These are phyloP conservation scores for Yarrowia phangngaensis DNA, from an alignment of 805 yeast species.

Conservation along the genomic window DNA sequence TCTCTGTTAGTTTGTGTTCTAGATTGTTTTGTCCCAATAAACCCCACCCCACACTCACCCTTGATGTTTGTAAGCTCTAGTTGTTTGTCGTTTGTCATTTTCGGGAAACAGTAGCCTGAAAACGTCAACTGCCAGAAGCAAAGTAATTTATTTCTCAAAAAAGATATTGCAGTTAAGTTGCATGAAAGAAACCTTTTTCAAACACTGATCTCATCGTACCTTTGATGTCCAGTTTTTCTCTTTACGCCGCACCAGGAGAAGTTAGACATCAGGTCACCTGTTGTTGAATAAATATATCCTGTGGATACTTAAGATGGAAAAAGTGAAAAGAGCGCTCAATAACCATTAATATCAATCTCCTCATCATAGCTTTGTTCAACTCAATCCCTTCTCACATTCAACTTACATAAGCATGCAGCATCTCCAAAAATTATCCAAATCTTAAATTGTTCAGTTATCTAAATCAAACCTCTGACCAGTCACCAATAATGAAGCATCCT, in stretches of 20 bases:
- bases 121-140: neutral
- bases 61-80: slow-evolving; percentile 1
- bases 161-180: slow-evolving; percentile 14
- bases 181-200: too few relatives aligned
- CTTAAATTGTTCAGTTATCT: neutral
- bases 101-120: neutral
- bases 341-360: too few relatives aligned
- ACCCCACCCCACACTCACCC: slow-evolving; percentile 1
- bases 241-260: too few relatives aligned
- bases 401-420: slow-evolving; percentile 17
- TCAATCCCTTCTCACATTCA: too few relatives aligned
- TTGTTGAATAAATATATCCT: too few relatives aligned
- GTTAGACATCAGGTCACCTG: too few relatives aligned
- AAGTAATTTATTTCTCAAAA: slow-evolving; percentile 7
- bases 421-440: slow-evolving; percentile 15
- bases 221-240: too few relatives aligned
- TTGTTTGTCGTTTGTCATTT: slow-evolving; percentile 3
- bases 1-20: slow-evolving; percentile 43
- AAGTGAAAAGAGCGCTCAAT: too few relatives aligned
- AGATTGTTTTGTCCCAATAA: neutral
- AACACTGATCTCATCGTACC: too few relatives aligned
- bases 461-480: neutral
- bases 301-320: too few relatives aligned
- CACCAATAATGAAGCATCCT: slow-evolving; percentile 23
- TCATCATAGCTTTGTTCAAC: too few relatives aligned